phyloP scores from a whole-genome alignment of 2,329 filamentous ascomycete genomes.

The Dissoconium aciculare region DNA sequence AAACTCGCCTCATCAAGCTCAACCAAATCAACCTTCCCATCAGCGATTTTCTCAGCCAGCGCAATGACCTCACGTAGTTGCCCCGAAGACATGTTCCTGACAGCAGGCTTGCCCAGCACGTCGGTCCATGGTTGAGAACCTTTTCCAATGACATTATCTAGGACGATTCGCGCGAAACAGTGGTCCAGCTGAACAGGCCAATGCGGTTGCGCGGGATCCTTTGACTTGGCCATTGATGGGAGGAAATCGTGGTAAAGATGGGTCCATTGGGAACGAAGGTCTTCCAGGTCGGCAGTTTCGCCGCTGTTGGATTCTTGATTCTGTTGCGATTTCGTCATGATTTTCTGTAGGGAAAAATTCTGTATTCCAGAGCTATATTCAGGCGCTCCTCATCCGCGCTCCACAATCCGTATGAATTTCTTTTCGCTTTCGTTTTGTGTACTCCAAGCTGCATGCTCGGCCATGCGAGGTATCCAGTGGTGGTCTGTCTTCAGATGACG shows the following conservation, averaged over 20 bases:
- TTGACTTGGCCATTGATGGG: conserved; percentile 18
- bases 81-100: conserved; percentile 28
- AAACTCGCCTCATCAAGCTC: conserved; percentile 29
- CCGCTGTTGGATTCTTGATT: no score
- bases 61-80: conserved; percentile 28
- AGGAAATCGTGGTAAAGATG: conserved; percentile 18
- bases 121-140: conserved; percentile 28
- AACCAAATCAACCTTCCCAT: conserved; percentile 26
- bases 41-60: conserved; percentile 26
- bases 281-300: conserved; percentile 5
- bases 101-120: conserved; percentile 29
- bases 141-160: conserved; percentile 28
- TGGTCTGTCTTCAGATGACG: no score
- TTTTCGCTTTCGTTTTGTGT: no score
- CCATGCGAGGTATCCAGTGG: no score
- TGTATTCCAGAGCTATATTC: no score
- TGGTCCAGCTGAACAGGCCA: conserved; percentile 33
- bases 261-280: conserved; percentile 15
- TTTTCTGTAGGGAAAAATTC: no score
- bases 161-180: conserved; percentile 32
- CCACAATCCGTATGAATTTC: no score
- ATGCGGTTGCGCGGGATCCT: conserved; percentile 21
- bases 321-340: no score
- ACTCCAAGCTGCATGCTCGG: no score
- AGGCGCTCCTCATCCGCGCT: no score